Percentiles rank a stretch among this genome's conserved stretches.
These are phyloP conservation scores for Triticum aestivum DNA, from an alignment of 176 grass and related monocot genomes.

Conservation along the genomic window IWGSC_CS_RefSeq_v2.1 NC_057814.1:519451165-519451664, in stretches of 20 bases:
- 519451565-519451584: background rate
- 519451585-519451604: background rate
- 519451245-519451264: background rate
- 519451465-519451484: background rate
- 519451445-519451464: background rate
- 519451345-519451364: too few relatives aligned
- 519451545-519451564: too few relatives aligned
- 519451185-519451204: background rate
- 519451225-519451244: background rate
- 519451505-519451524: background rate
- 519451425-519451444: too few relatives aligned
- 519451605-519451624: background rate
- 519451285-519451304: background rate
- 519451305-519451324: background rate
- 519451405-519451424: too few relatives aligned
- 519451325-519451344: background rate
- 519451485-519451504: too few relatives aligned
- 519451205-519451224: background rate
- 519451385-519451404: too few relatives aligned
- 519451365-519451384: too few relatives aligned
- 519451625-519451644: background rate
- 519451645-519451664: background rate
- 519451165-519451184: too few relatives aligned
- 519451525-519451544: too few relatives aligned
- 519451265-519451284: background rate